Percentiles rank a stretch among this genome's conserved stretches.
Conservation (phyloP, 495 filamentous ascomycete species). For the Neurospora sublineolata region DNA sequence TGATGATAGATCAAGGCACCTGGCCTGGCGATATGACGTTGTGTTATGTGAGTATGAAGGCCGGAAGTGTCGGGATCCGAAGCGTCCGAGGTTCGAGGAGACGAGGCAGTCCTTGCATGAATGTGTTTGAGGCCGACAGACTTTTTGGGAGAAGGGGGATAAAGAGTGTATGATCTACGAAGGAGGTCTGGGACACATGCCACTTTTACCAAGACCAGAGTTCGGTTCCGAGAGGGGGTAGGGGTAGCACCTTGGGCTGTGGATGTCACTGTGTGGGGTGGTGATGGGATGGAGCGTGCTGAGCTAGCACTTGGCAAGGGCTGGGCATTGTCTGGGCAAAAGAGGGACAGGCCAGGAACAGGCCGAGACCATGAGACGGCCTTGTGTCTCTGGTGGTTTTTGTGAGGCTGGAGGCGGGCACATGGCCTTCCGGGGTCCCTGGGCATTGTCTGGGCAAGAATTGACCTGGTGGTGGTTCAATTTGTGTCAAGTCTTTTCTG, state of each 20-base stretch:
- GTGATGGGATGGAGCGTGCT: background rate
- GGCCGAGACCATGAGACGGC: background rate
- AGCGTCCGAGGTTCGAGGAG: background rate
- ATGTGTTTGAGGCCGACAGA: constrained; percentile 4
- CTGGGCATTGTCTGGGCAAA: background rate
- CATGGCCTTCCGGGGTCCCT: background rate
- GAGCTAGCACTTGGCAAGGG: background rate
- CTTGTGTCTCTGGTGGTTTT: background rate
- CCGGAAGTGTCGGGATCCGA: background rate
- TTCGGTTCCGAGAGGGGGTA: background rate
- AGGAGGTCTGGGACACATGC: constrained; percentile 24
- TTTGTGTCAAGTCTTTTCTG: background rate
- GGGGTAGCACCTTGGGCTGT: background rate
- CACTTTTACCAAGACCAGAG: constrained; percentile 22
- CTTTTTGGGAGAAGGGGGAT: constrained; percentile 23
- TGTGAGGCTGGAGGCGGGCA: background rate
- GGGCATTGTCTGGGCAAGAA: too few relatives aligned
- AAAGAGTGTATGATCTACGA: constrained; percentile 29
- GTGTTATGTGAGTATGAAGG: background rate
- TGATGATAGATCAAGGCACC: background rate
- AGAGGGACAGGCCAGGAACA: background rate
- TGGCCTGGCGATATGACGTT: background rate
- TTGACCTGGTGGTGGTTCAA: background rate
- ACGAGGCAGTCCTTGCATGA: background rate
- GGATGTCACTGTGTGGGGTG: background rate